Evolutionary conservation across 805 yeast species (phyloP).

Genomic region (Wickerhamomyces bisporus): DNA sequence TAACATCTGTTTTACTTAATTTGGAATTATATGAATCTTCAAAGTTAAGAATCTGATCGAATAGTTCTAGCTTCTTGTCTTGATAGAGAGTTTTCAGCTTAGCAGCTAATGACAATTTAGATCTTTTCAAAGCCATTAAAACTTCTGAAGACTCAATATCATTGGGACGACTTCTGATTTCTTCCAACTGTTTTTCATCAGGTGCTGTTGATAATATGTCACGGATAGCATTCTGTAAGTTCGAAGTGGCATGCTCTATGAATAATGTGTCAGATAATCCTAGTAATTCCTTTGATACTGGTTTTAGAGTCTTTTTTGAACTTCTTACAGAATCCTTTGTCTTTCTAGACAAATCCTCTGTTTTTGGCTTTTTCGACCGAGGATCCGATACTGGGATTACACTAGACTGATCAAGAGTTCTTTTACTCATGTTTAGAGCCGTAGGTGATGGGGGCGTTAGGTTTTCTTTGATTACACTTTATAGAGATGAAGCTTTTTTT

Average conservation of each 20-base stretch:
- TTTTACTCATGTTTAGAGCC: not conserved
- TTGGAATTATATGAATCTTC: conserved; percentile 14
- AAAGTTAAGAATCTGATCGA: conserved; percentile 49
- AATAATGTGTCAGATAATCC: conserved; percentile 23
- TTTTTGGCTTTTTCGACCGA: conserved; percentile 1
- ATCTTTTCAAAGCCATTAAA: conserved; percentile 44
- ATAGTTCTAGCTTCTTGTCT: conserved; percentile 41
- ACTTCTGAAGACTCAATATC: conserved; percentile 35
- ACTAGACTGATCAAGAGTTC: conserved; percentile 1
- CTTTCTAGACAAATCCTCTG: not conserved
- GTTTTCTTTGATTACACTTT: no score
- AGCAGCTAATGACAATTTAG: conserved; percentile 55
- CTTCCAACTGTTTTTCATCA: conserved; percentile 36
- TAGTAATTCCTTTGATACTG: conserved; percentile 1
- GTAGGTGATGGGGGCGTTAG: no score
- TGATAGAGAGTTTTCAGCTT: conserved; percentile 50
- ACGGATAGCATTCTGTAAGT: conserved; percentile 46
- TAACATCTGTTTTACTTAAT: not conserved
- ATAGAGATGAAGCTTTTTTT: no score
- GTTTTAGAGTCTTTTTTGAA: conserved; percentile 1
- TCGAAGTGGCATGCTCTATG: conserved; percentile 49
- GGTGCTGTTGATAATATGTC: conserved; percentile 55
- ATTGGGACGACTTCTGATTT: conserved; percentile 26
- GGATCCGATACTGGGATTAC: not conserved
- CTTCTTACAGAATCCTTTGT: not conserved